Evolutionary conservation across 805 yeast genomes (phyloP), one percentile per base, ranked within the genome.

Genomic region (Hanseniaspora clermontiae): DNA sequence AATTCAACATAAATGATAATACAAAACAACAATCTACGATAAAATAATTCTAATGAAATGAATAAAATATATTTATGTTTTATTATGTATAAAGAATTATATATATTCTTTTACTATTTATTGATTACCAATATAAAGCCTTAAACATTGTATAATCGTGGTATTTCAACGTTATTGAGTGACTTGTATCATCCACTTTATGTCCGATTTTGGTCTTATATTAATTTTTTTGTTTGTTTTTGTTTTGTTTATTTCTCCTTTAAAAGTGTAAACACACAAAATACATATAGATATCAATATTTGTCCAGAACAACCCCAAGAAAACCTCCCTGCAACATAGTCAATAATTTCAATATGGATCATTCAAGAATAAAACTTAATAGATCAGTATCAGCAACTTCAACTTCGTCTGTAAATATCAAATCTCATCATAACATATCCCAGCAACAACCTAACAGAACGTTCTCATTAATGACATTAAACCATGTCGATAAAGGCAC

Each of bases 401-500:
- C 40, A 3, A 37, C 37, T 1, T 36, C 50, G 1, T 39, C 50
- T 14, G 14, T 53, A 10, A 53, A 53, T 15, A 32, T 24, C 7
- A 53, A 46, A 14, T 53, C 57, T 14, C 57, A 53, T n/a, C 57
- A 52, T 34, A 53, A 53, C 36, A 53, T 53, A 19, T 53, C 57
- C 1, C 43, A 37, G 27, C 46, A 53, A 39, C 57, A 53, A 24
- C 57, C 57, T 9, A 49, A 53, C 27, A 53, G 57, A 46, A 45
- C 57, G 7, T 53, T 53, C 31, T 46, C 51, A 2, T 17, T 53
- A 5, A 53, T 53, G 51, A 53, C 57, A 3, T 37, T 45, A 15
- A 53, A 45, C 34, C 40, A 53, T 12, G 24, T 40, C 37, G 40
- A 49, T 24, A 32, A 46, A 34, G 19, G 20, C n/a, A 32, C 49